These are phyloP conservation scores for Podosphaera xanthii DNA, from an alignment of 2,329 filamentous ascomycete genomes.

Conservation along the genomic window DNA sequence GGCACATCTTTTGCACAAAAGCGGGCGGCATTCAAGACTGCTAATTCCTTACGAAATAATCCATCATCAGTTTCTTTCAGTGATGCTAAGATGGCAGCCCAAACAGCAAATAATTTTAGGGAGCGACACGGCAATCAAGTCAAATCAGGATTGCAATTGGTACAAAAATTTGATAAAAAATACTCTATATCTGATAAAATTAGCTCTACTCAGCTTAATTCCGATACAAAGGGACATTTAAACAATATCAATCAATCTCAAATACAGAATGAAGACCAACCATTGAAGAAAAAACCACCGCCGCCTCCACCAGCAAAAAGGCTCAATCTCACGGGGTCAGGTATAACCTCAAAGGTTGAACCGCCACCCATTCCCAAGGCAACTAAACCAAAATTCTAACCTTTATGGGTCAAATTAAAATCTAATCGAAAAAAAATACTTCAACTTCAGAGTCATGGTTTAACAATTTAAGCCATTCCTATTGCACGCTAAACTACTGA, in stretches of 20 bases:
- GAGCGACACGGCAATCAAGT: slow-evolving; percentile 37
- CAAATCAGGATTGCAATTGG: slow-evolving; percentile 24
- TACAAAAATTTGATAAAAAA: slow-evolving; percentile 15
- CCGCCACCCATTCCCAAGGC: slow-evolving; percentile 13
- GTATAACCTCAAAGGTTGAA: slow-evolving; percentile 2
- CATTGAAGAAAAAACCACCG: slow-evolving; percentile 16
- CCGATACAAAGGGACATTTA: slow-evolving; percentile 3
- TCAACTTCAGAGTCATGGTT: too few relatives aligned
- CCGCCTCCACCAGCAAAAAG: slow-evolving; percentile 15
- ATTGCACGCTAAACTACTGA: too few relatives aligned
- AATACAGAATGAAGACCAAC: slow-evolving; percentile 6
- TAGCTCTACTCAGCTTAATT: slow-evolving; percentile 7
- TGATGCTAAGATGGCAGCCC: slow-evolving; percentile 26
- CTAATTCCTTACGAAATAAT: slow-evolving; percentile 25
- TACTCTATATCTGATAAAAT: slow-evolving; percentile 16
- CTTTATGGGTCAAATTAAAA: neutral
- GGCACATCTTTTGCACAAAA: slow-evolving; percentile 31
- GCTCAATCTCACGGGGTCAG: slow-evolving; percentile 4
- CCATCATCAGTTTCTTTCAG: slow-evolving; percentile 27
- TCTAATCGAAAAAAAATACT: neutral
- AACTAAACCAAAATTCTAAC: slow-evolving; percentile 16
- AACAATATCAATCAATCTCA: slow-evolving; percentile 3
- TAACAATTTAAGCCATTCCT: too few relatives aligned
- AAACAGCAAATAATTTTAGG: slow-evolving; percentile 32
- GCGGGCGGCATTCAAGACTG: slow-evolving; percentile 28